Evolutionary conservation across 169 alveolate genomes (phyloP).

Genomic region (Plasmodium knowlesi): DNA sequence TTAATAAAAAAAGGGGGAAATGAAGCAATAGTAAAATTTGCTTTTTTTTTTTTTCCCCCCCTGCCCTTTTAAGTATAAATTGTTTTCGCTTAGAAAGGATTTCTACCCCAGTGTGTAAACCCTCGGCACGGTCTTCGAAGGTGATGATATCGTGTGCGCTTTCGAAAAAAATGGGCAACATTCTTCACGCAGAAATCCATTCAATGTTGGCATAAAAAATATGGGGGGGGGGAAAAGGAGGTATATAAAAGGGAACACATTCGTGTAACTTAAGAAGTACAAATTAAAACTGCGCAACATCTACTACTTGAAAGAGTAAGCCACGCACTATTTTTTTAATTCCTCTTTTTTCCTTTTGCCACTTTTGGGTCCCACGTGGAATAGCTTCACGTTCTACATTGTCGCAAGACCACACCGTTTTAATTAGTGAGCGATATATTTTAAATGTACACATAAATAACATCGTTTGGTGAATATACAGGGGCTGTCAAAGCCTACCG

Average conservation of each 20-base stretch:
- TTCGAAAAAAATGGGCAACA: not conserved
- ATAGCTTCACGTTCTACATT: not conserved
- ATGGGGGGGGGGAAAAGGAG: not conserved
- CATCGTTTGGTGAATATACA: not conserved
- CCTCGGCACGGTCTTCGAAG: not conserved
- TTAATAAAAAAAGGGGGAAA: not conserved
- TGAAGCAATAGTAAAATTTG: not conserved
- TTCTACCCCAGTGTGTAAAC: not conserved
- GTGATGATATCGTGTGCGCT: not conserved
- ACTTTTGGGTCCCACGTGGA: not conserved
- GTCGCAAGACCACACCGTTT: not conserved
- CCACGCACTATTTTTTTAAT: not conserved
- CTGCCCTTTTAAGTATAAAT: not conserved
- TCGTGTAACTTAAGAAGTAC: not conserved
- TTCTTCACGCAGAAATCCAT: not conserved
- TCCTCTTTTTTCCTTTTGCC: not conserved
- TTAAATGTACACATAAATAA: not conserved
- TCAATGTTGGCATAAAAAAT: not conserved
- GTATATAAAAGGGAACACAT: not conserved
- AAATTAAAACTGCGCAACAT: not conserved
- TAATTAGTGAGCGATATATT: not conserved
- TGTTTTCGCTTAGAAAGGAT: not conserved
- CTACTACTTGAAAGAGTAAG: not conserved
- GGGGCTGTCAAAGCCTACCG: not conserved
- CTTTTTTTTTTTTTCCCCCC: not conserved